Base-by-base conservation (phyloP, 108 stramenopile genomes). In the Skeletonema costatum region DNA sequence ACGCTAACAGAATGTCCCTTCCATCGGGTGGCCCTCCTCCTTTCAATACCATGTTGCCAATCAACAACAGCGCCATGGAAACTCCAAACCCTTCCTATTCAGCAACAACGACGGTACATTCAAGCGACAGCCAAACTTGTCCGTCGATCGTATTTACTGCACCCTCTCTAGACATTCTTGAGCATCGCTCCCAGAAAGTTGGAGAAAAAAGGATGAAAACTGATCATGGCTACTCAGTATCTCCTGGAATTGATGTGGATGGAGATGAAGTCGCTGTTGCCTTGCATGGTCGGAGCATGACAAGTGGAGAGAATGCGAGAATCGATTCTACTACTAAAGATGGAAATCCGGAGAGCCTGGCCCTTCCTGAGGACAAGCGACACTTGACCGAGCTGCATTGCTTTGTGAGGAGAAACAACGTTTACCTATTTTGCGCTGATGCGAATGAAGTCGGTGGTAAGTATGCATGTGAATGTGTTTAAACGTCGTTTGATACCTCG, bases 301-400 rank as follows among this genome's bases (percentile, higher is more conserved):
- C 50, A 17, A 19, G 39, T 30, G 13, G 39, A 17, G 31, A 32
- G 1, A 41, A 42, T 14, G 66, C 62, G 33, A 66, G 58, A 39
- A 60, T 62, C 21, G 65, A 62, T 33, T 39, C 16, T 32, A 41
- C 60, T 16, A 56, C 74, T 25, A 60, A 70, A 29, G 38, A 71
- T 41, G 65, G 66, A 13, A 69, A 46, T 25, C 73, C 73, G 38
- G 70, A 46, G 50, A 46, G 66, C n/a, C 74, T 82, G 51, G 85
- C 87, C 0, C 78, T 90, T 77, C 75, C 81, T 17, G 71, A 83
- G 36, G 93, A 94, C 71, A 85, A 84, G 44, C 82, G 88, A 10
- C 90, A 90, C 81, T 80, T 94, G 25, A 94, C 93, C 17, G 91
- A 88, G 41, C 69, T 94, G 31, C 90, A 94, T 71, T 94, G 93